Conservation (phyloP, 2,329 filamentous ascomycete genomes). For the Colletotrichum orchidophilum region DNA sequence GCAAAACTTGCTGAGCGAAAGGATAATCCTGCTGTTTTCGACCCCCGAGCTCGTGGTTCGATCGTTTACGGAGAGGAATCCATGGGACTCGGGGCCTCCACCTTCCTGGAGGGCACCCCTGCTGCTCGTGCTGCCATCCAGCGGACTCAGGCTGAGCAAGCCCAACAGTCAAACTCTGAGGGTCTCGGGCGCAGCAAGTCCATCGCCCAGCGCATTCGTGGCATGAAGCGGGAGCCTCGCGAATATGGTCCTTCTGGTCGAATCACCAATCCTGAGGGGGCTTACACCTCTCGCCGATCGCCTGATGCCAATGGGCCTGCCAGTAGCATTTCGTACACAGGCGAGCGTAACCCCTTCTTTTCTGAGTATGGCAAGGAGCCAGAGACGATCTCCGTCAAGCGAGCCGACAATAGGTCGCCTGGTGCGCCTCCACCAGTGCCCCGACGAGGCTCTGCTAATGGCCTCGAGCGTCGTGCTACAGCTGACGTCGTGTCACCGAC, state of each 20-base stretch:
- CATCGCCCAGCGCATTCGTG: conserved; percentile 88
- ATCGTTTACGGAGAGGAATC: conserved; percentile 86
- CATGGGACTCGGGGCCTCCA: conserved; percentile 89
- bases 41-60: conserved; percentile 73
- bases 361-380: conserved; percentile 74
- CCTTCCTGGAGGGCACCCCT: conserved; percentile 93
- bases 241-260: conserved; percentile 68
- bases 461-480: conserved; percentile 73
- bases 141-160: conserved; percentile 76
- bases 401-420: conserved; percentile 53
- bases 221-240: conserved; percentile 78
- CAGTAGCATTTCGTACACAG: conserved; percentile 45
- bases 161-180: conserved; percentile 60
- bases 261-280: conserved; percentile 64
- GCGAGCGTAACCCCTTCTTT: conserved; percentile 82
- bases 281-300: conserved; percentile 51
- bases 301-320: conserved; percentile 48
- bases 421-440: conserved; percentile 66
- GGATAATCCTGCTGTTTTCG: conserved; percentile 65
- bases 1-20: conserved; percentile 39
- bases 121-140: conserved; percentile 83
- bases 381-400: conserved; percentile 59
- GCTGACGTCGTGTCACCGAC: conserved; percentile 58
- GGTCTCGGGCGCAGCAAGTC: conserved; percentile 92
- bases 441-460: conserved; percentile 45